phyloP scores from a whole-genome alignment of 163 green algal species.

The Scenedesmus sp. region DNA sequence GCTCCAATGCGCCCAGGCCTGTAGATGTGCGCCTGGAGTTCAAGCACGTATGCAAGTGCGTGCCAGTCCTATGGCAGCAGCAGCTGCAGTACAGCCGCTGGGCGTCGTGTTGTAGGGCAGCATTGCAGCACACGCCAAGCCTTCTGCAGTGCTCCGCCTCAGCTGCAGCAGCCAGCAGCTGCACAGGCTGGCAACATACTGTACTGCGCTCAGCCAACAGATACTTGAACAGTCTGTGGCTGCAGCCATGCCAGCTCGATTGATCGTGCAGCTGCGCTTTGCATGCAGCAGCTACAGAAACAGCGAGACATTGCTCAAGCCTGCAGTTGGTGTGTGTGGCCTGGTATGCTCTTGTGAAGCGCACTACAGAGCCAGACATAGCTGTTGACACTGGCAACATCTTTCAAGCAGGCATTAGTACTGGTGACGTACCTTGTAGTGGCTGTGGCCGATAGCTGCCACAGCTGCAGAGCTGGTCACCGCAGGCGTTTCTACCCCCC shows the following conservation, averaged over 20 bases:
- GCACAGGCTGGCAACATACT: not conserved
- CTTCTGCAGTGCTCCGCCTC: not conserved
- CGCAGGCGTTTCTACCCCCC: no score
- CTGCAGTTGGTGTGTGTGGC: no score
- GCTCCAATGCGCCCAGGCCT: not conserved
- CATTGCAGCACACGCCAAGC: not conserved
- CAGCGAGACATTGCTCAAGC: no score
- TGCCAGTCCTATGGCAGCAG: not conserved
- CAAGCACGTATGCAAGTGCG: constrained; percentile 56
- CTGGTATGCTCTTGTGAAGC: not conserved
- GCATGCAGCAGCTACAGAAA: not conserved
- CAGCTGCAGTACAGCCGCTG: not conserved
- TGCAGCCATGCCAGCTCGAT: not conserved
- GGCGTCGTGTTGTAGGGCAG: not conserved
- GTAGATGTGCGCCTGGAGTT: constrained; percentile 54
- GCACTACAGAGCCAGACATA: not conserved
- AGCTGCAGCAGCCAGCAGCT: not conserved
- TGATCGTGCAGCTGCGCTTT: no score
- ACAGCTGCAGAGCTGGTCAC: not conserved
- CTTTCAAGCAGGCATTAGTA: not conserved
- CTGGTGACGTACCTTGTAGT: no score
- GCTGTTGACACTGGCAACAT: not conserved
- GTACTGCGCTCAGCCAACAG: not conserved
- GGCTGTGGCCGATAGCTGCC: not conserved
- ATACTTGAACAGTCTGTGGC: not conserved